Percentiles rank a stretch among this genome's conserved stretches.
These are phyloP conservation scores for Colletotrichum orbiculare DNA, from an alignment of 2,329 filamentous ascomycete genomes.

Conservation along the genomic window DNA sequence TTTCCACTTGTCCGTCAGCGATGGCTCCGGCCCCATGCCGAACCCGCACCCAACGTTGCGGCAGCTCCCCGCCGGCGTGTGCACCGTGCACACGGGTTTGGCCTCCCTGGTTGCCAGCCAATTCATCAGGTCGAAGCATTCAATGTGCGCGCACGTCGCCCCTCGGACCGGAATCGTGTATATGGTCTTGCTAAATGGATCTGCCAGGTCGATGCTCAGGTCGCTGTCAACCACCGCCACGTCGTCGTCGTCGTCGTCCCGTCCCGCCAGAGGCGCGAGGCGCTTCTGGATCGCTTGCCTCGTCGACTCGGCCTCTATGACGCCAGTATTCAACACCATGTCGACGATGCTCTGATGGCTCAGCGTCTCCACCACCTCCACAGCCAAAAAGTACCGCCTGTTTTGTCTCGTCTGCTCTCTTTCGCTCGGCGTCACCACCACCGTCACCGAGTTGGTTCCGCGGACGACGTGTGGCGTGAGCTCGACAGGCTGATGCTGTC, in stretches of 20 bases:
- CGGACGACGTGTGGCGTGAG: constrained; percentile 69
- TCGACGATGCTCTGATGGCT: constrained; percentile 57
- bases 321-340: constrained; percentile 48
- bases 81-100: constrained; percentile 53
- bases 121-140: constrained; percentile 90
- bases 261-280: constrained; percentile 46
- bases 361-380: constrained; percentile 75
- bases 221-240: constrained; percentile 67
- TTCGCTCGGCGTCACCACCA: constrained; percentile 55
- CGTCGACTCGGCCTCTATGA: constrained; percentile 60
- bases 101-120: constrained; percentile 77
- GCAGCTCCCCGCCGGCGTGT: constrained; percentile 50
- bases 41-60: constrained; percentile 41
- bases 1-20: constrained; percentile 78
- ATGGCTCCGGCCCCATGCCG: constrained; percentile 54
- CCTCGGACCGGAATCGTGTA: constrained; percentile 80
- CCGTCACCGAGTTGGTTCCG: constrained; percentile 71
- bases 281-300: constrained; percentile 66
- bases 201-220: constrained; percentile 71
- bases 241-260: constrained; percentile 63
- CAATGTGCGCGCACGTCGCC: constrained; percentile 75
- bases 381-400: constrained; percentile 69
- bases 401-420: constrained; percentile 32
- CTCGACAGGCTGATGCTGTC: constrained; percentile 81
- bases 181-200: constrained; percentile 73